Evolutionary conservation across 208 protist genomes (phyloP), one percentile per base, ranked within the genome.

Genomic region (Acanthamoeba royreba): DNA sequence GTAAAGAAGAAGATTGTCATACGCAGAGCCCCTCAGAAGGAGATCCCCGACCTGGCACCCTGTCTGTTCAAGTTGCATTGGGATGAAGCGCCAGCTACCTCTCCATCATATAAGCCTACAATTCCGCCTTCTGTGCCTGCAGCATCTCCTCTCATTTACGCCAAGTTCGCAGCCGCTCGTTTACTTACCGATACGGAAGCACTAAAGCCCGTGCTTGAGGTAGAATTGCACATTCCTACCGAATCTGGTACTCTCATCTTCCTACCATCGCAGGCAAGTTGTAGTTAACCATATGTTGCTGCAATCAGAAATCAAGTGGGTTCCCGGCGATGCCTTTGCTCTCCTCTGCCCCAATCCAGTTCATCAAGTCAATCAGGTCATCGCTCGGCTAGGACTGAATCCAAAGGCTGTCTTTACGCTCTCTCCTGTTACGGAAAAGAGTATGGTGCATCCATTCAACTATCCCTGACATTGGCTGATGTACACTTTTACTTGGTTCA

Each of bases 1-100:
- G 69, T 81, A 47, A 81, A 81, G 69, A 81, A 81, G 69, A 81
- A 81, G 38, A 81, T 81, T 42, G 47, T 81, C 69, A 81, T 81
- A 33, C 69, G 69, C 69, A 81, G 69, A 42, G 69, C 69, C 8
- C 69, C 69, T 19, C 79, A 88, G 49, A 88, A 88, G 79, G 47
- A 69, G 11, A 42, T 46, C 19, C 81, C 81, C 45, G 81, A 89
- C 81, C 81, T 89, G 19, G 49, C 49, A 4, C 81, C 81, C 19
- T 89, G 81, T 52, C 49, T 33, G 31, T 89, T 28, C 81, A 31
- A n/a, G 2, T 2, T 63, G 9, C 31, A 31, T 25, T 89, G 81
- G 49, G 49, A 42, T 22, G 79, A 88, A 1, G 40, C 74, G 9
- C 5, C 15, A 4, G 3, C 46, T 1, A 5, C 33, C 0, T 15